phyloP scores from a whole-genome alignment of 2,329 filamentous ascomycete species.

The Fusarium euwallaceae region DNA sequence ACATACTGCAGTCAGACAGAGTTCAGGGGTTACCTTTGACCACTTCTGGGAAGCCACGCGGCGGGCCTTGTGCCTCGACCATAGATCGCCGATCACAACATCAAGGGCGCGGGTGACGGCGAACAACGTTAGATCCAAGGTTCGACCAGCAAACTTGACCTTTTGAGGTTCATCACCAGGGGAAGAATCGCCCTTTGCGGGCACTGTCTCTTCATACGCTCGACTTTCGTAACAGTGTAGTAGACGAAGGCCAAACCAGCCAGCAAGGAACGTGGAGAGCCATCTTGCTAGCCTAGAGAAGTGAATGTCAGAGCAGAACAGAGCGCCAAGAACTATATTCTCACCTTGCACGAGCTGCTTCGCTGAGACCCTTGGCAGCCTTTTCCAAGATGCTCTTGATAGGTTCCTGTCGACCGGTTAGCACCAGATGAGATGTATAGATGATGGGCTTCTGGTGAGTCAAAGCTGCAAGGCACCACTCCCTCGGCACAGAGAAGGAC shows the following conservation, averaged over 20 bases:
- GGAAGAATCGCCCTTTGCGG: conserved; percentile 47
- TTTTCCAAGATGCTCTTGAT: conserved; percentile 48
- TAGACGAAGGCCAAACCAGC: conserved; percentile 68
- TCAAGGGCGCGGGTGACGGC: conserved; percentile 79
- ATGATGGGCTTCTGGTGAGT: background rate
- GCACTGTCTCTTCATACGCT: conserved; percentile 57
- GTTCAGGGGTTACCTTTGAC: conserved; percentile 56
- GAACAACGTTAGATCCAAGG: conserved; percentile 87
- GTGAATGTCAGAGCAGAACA: conserved; percentile 24
- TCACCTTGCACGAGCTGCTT: conserved; percentile 47
- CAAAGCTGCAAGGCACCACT: background rate
- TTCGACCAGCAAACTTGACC: conserved; percentile 72
- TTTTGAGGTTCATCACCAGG: conserved; percentile 44
- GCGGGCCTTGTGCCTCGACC: conserved; percentile 65
- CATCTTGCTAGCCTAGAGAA: conserved; percentile 65
- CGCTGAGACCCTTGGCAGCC: conserved; percentile 40
- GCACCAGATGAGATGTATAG: conserved; percentile 14
- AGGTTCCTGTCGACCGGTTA: conserved; percentile 47
- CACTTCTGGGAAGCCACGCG: conserved; percentile 61
- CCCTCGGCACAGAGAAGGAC: background rate
- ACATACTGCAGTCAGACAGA: background rate
- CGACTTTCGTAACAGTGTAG: conserved; percentile 68
- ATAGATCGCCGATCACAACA: conserved; percentile 75
- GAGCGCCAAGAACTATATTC: conserved; percentile 9
- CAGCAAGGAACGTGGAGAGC: conserved; percentile 70